These are phyloP conservation scores for Phytophthora tubulina DNA, from an alignment of 352 stramenopile genomes.

Conservation along the genomic window DNA sequence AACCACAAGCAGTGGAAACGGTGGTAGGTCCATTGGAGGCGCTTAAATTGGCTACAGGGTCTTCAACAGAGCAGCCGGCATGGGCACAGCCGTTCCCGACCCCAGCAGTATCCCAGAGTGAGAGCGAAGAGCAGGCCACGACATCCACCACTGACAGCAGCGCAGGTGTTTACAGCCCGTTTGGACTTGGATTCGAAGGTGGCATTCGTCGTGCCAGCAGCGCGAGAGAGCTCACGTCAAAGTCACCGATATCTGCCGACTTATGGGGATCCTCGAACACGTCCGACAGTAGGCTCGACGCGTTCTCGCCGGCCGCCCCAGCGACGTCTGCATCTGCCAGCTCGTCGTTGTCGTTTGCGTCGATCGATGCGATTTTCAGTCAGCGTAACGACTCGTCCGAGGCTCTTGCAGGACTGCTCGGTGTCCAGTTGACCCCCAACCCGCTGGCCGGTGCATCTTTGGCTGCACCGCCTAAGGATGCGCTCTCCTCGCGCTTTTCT, in stretches of 20 bases:
- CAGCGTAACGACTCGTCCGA: constrained; percentile 80
- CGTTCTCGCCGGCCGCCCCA: constrained; percentile 29
- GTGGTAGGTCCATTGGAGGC: constrained; percentile 74
- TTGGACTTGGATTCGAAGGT: constrained; percentile 78
- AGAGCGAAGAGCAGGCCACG: constrained; percentile 41
- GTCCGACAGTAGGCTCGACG: constrained; percentile 22
- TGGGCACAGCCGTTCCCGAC: constrained; percentile 80
- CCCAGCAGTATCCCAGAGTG: constrained; percentile 47
- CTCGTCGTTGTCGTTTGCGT: constrained; percentile 76
- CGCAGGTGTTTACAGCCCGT: constrained; percentile 70
- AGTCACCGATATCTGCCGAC: constrained; percentile 13
- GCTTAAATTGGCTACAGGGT: constrained; percentile 72
- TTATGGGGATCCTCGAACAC: constrained; percentile 43
- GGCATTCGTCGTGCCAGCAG: constrained; percentile 59
- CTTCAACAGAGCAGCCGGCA: constrained; percentile 66
- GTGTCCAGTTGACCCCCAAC: constrained; percentile 62
- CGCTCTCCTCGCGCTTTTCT: constrained; percentile 78
- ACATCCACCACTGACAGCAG: constrained; percentile 11
- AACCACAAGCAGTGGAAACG: constrained; percentile 31
- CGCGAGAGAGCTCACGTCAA: constrained; percentile 29
- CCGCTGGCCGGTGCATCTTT: constrained; percentile 48
- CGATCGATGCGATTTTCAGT: constrained; percentile 87
- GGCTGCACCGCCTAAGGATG: constrained; percentile 45
- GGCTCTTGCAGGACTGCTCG: constrained; percentile 69
- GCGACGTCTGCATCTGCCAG: constrained; percentile 18